Evolutionary conservation across 2,329 filamentous ascomycete genomes (phyloP), one percentile per base, ranked within the genome.

Genomic region (Apiospora sp.): DNA sequence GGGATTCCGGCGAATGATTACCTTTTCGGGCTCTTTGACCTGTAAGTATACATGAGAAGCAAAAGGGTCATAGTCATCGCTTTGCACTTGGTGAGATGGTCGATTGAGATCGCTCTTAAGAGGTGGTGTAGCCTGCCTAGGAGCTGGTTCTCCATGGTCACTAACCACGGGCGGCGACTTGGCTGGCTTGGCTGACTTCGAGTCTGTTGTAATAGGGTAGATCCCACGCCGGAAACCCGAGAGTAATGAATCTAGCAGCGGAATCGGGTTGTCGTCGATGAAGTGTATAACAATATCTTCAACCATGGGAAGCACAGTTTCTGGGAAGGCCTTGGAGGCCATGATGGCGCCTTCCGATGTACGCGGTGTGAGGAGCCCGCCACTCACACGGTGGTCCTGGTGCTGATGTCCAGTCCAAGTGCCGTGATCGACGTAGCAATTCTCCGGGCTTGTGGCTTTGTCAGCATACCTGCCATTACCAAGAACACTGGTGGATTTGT

Each of bases 201-300:
- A 22, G 34, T 37, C 16, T 34, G 41, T 41, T 13, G 34, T 41
- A 41, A 64, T 24, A 10, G 58, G 58, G 58, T 64, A 64, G 4
- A 24, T 34, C 4, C 58, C 58, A 64, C 58, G 58, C n/a, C 58
- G 34, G 8, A 64, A 64, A 6, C 58, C 58, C 8, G 30, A 19
- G 8, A 64, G 34, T 64, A 64, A n/a, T 37, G 46, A 44, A 44
- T 58, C 68, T 48, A 71, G 41, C 5, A 71, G 61, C n/a, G 54
- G n/a, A 41, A 34, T 34, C 19, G 69, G 54, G 8, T 46, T 37
- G 24, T 64, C 27, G 41, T 71, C 83, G 19, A 84, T 86, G 71
- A 92, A 85, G 67, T 88, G 83, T 34, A 92, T 82, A 2, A 91
- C 83, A 1, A 91, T 77, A 73, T 92, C 87, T 76, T 92, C 90